Conservation (phyloP, 1,284 basidiomycete genomes). For the Tylopilus orsonianus region DNA sequence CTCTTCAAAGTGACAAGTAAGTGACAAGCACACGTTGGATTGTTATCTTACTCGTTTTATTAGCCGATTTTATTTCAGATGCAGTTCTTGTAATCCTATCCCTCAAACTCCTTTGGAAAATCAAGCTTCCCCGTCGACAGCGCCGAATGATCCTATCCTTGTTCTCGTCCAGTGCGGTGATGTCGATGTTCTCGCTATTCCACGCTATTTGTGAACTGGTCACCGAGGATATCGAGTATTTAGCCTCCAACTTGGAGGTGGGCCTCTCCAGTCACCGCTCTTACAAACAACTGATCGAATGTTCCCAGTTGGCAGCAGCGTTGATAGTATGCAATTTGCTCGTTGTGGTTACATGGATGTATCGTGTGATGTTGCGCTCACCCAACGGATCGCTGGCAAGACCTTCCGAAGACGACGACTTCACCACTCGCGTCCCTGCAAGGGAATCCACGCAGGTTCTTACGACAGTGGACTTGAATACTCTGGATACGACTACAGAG, state of each 20-base stretch:
- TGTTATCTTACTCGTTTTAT: neutral
- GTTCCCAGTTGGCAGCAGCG: neutral
- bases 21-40: neutral
- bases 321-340: neutral
- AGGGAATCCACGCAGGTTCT: neutral
- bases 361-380: neutral
- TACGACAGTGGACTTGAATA: neutral
- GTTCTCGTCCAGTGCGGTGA: neutral
- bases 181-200: neutral
- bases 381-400: neutral
- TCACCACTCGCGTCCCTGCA: neutral
- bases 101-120: neutral
- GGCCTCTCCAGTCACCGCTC: neutral
- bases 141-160: neutral
- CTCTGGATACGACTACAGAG: neutral
- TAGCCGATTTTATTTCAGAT: neutral
- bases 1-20: neutral
- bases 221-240: neutral
- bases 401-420: neutral
- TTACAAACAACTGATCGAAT: too few relatives aligned
- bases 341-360: neutral
- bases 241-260: neutral
- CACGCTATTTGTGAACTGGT: neutral
- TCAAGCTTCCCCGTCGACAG: neutral
- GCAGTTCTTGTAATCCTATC: neutral